These are phyloP conservation scores for Arthroderma uncinatum DNA, from an alignment of 2,329 filamentous ascomycete species.

Conservation along the genomic window DNA sequence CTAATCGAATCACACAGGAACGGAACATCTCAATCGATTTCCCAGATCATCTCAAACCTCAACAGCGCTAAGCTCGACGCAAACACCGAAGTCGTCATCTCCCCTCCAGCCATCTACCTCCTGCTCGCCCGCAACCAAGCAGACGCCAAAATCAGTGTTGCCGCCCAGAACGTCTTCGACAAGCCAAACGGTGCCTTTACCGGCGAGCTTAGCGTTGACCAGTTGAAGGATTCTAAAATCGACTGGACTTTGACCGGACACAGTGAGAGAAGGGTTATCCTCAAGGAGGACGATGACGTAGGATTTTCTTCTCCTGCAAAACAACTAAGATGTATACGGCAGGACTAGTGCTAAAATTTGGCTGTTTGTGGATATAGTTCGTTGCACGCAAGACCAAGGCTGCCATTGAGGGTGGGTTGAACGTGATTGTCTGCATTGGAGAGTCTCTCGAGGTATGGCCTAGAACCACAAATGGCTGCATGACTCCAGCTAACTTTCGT, in stretches of 20 bases:
- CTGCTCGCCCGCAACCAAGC: constrained; percentile 71
- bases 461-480: background rate
- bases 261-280: constrained; percentile 83
- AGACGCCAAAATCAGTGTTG: constrained; percentile 66
- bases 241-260: constrained; percentile 88
- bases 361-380: constrained; percentile 36
- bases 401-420: constrained; percentile 72
- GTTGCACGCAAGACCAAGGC: constrained; percentile 91
- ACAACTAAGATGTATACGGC: too few relatives aligned
- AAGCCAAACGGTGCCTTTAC: constrained; percentile 96
- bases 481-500: background rate
- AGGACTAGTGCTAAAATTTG: background rate
- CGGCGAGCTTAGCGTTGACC: constrained; percentile 84
- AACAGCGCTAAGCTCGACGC: constrained; percentile 63
- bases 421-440: constrained; percentile 94
- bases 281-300: constrained; percentile 69
- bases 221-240: constrained; percentile 81
- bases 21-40: constrained; percentile 80
- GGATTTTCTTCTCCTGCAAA: constrained; percentile 16
- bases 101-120: constrained; percentile 84
- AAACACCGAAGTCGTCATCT: constrained; percentile 76
- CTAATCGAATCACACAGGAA: constrained; percentile 53
- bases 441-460: constrained; percentile 64
- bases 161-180: constrained; percentile 94
- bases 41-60: constrained; percentile 77